Evolutionary conservation across 257 asterid genomes (phyloP).

Genomic region (Leonotis leonurus): DNA sequence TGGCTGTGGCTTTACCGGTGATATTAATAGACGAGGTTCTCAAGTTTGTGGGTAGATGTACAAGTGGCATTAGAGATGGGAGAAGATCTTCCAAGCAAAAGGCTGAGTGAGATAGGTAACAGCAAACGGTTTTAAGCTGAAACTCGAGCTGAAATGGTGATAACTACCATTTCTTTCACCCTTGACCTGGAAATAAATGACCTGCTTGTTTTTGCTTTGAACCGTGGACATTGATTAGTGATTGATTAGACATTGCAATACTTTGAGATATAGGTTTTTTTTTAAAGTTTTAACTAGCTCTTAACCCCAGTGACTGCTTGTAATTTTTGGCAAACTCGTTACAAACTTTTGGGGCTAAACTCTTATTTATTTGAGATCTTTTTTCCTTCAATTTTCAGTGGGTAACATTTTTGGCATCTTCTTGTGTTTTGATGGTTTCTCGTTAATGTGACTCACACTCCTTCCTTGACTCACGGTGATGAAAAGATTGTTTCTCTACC

Average conservation of each 20-base stretch:
- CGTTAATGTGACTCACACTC: neutral
- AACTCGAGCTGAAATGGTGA: slow-evolving; percentile 7
- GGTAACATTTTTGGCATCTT: neutral
- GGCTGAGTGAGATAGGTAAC: slow-evolving; percentile 40
- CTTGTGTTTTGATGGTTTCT: neutral
- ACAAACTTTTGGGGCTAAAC: slow-evolving; percentile 2
- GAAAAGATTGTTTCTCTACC: neutral
- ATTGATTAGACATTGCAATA: slow-evolving; percentile 33
- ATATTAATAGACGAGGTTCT: slow-evolving; percentile 80
- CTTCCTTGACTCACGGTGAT: neutral
- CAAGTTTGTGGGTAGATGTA: slow-evolving; percentile 78
- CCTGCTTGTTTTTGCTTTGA: slow-evolving; percentile 25
- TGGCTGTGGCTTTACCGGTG: slow-evolving; percentile 81
- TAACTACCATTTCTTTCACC: slow-evolving; percentile 7
- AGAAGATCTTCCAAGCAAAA: slow-evolving; percentile 48
- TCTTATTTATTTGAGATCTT: neutral
- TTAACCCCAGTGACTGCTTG: slow-evolving; percentile 28
- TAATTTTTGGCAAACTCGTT: slow-evolving; percentile 20
- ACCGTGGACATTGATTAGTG: slow-evolving; percentile 13
- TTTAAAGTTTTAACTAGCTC: slow-evolving; percentile 11
- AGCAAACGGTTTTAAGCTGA: neutral
- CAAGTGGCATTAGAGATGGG: slow-evolving; percentile 33
- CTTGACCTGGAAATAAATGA: slow-evolving; percentile 11
- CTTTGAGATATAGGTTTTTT: slow-evolving; percentile 19
- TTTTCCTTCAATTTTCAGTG: neutral